Conservation (phyloP, 2,329 filamentous ascomycete species). For the Scytalidium sp. region DNA sequence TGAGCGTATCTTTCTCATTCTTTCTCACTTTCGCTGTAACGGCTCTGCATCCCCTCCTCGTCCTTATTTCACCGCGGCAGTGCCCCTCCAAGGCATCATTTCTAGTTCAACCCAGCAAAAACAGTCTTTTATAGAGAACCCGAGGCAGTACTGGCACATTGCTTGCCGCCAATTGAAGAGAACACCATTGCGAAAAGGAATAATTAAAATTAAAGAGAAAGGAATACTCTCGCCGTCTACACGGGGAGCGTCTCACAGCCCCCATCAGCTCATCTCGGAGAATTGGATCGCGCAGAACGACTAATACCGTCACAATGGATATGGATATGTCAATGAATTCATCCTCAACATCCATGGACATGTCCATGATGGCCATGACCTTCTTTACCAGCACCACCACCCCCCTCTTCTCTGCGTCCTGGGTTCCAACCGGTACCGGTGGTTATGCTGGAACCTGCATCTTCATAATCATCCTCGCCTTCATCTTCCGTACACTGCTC, state of each 20-base stretch:
- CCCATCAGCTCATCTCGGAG: slow-evolving; percentile 1
- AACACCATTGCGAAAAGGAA: too few relatives aligned
- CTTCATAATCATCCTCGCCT: slow-evolving; percentile 77
- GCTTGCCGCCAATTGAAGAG: too few relatives aligned
- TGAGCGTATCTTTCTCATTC: slow-evolving; percentile 14
- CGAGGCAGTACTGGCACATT: too few relatives aligned
- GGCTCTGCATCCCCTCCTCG: too few relatives aligned
- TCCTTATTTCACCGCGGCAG: too few relatives aligned
- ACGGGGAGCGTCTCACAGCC: too few relatives aligned
- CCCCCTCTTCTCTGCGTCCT: slow-evolving; percentile 63
- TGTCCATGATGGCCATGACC: slow-evolving; percentile 47
- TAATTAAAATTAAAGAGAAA: too few relatives aligned
- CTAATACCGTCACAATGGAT: slow-evolving; percentile 2
- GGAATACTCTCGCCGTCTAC: too few relatives aligned
- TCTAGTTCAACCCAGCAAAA: too few relatives aligned
- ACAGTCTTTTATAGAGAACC: too few relatives aligned
- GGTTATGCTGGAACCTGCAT: slow-evolving; percentile 87
- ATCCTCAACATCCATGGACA: slow-evolving; percentile 24
- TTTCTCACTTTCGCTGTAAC: slow-evolving; percentile 9
- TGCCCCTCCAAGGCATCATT: too few relatives aligned
- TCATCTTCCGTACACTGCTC: slow-evolving; percentile 66
- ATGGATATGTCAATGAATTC: slow-evolving; percentile 10
- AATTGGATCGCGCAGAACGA: slow-evolving; percentile 7
- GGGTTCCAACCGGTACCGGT: slow-evolving; percentile 69
- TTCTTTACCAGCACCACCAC: slow-evolving; percentile 66